Evolutionary conservation across 1,284 basidiomycete species (phyloP), one percentile per base, ranked within the genome.

Genomic region (Phylloporus sp.): DNA sequence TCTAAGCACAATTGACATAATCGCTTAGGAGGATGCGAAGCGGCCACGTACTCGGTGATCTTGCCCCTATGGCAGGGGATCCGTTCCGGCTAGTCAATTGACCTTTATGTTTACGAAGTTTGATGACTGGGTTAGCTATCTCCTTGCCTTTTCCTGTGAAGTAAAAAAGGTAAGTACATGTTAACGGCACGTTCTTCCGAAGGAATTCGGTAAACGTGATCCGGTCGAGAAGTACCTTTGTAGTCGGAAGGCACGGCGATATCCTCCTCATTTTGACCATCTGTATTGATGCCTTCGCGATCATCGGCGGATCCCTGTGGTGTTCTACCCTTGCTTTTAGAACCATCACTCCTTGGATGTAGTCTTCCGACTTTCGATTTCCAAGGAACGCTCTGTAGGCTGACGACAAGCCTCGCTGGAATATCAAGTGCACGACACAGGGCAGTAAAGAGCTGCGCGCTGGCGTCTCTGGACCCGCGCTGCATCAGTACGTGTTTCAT

Each of bases 371-470:
- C 78, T 37, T 79, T 76, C 18, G 85, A 82, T 73, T 91, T 84
- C 95, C 95, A 98, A 4, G 93, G 93, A 18, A 98, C 89, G 59
- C 93, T 91, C 76, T 99, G 97, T 46, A 98, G 76, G 70, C 94
- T 97, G 64, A 93, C 90, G 20, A 98, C 92, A 46, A 99, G 82
- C 31, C 98, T 84, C 3, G 95, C 87, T 0, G 96, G 96, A 26
- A 99, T 89, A 18, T 91, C 92, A 13, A 98, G 83, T 6, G 91
- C 92, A 22, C 98, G 85, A 73, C 95, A 96, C 0, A 98, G 81
- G 0, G 93, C 89, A 15, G 95, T 97, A 74, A 98, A 98, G 10
- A 99, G 84, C 71, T 97, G 94, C 0, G 95, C 92, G 64, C 93
- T 94, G 44, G 90, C 87, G 76, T 99, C 97, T 64, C 94, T 84